Conservation (phyloP, 805 yeast species). For the Schizosaccharomyces lindneri region DNA sequence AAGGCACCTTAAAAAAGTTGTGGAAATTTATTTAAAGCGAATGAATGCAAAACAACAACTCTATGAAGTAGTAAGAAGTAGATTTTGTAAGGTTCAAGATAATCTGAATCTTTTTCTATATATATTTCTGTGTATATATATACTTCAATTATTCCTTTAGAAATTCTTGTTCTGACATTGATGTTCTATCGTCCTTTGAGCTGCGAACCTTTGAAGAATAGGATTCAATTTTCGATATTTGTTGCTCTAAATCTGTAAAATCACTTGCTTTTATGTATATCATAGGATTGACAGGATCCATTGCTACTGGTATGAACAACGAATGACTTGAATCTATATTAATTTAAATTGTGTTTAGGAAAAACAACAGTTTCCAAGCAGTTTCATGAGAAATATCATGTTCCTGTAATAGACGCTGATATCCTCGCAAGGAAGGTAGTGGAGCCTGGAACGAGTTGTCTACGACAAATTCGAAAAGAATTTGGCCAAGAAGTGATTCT, state of each 20-base stretch:
- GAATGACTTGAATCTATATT: background rate
- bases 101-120: too few species aligned
- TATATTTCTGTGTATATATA: too few species aligned
- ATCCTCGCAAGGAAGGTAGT: constrained; percentile 67
- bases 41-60: too few species aligned
- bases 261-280: constrained; percentile 35
- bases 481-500: constrained; percentile 27
- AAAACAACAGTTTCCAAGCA: constrained; percentile 65
- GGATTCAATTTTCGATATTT: too few species aligned
- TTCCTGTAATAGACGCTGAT: constrained; percentile 73
- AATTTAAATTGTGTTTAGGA: constrained; percentile 19
- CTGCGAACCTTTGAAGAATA: too few species aligned
- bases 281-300: constrained; percentile 92
- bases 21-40: too few species aligned
- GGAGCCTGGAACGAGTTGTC: constrained; percentile 52
- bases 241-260: background rate
- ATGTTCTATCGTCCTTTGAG: too few species aligned
- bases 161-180: too few species aligned
- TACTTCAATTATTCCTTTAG: too few species aligned
- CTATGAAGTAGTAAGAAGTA: too few species aligned
- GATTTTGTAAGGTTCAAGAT: too few species aligned
- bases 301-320: constrained; percentile 28
- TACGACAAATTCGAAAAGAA: constrained; percentile 32
- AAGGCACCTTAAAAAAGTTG: too few species aligned
- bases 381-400: constrained; percentile 17